These are phyloP conservation scores for Populus tomentosa DNA, from an alignment of 441 rosid genomes.

Conservation along the genomic window DNA sequence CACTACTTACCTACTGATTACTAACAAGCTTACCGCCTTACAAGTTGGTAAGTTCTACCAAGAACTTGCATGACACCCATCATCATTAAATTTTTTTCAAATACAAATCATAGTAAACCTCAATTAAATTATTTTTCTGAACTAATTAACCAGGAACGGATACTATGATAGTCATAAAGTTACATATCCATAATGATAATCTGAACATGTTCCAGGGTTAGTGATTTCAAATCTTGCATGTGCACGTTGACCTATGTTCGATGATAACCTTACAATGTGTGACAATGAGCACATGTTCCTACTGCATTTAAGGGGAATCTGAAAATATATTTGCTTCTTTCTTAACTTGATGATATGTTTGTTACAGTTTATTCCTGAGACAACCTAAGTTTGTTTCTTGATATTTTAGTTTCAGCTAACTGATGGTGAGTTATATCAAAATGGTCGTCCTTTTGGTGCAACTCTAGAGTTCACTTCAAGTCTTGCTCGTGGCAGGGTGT, in stretches of 20 bases:
- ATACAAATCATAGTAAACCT: neutral
- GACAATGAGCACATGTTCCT: neutral
- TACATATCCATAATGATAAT: neutral
- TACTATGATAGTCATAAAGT: neutral
- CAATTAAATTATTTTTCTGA: too few species aligned
- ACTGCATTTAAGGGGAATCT: neutral
- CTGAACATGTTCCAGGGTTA: neutral
- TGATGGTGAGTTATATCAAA: slow-evolving; percentile 41
- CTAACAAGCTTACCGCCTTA: neutral
- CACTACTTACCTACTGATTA: neutral
- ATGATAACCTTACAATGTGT: neutral
- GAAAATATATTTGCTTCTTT: neutral
- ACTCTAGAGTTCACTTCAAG: slow-evolving; percentile 47
- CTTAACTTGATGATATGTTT: neutral
- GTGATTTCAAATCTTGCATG: neutral
- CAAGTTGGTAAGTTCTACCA: neutral
- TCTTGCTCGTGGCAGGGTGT: slow-evolving; percentile 48
- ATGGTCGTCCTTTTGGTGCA: slow-evolving; percentile 46
- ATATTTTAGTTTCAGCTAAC: slow-evolving; percentile 40
- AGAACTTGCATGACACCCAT: neutral
- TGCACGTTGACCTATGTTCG: neutral
- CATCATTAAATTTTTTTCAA: neutral
- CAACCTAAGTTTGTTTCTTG: slow-evolving; percentile 1
- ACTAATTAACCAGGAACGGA: neutral
- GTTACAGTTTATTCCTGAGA: neutral